These are phyloP conservation scores for Taphrina communis DNA, from an alignment of 1,139 yeast species.

Conservation along the genomic window DNA sequence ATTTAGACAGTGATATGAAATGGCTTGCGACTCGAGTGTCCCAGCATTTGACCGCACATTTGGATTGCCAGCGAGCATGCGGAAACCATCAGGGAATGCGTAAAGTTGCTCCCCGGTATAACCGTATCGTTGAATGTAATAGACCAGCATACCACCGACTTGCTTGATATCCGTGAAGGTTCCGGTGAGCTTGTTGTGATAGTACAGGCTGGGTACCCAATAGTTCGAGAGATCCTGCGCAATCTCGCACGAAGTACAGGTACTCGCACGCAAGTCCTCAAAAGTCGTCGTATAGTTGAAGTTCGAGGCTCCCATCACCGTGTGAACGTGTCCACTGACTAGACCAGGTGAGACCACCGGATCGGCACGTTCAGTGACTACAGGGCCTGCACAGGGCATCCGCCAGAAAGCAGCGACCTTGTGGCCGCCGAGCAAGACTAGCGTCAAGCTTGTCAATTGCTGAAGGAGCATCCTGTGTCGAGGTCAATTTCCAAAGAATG, in stretches of 20 bases:
- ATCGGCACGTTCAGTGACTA: constrained; percentile 36
- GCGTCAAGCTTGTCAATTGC: not conserved
- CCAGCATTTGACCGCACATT: constrained; percentile 13
- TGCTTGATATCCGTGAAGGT: constrained; percentile 32
- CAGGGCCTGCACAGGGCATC: constrained; percentile 34
- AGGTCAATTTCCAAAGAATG: not conserved
- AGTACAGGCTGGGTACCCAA: constrained; percentile 42
- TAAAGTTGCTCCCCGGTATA: constrained; percentile 32
- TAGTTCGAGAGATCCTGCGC: constrained; percentile 39
- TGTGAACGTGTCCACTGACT: constrained; percentile 38
- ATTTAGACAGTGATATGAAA: constrained; percentile 40
- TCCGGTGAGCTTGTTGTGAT: constrained; percentile 20
- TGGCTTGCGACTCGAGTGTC: constrained; percentile 35
- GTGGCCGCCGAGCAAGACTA: not conserved
- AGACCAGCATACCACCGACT: constrained; percentile 41
- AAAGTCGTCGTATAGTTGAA: constrained; percentile 31
- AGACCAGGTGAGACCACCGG: constrained; percentile 39
- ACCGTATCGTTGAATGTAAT: constrained; percentile 42
- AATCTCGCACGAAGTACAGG: constrained; percentile 40
- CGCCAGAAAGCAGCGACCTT: constrained; percentile 36
- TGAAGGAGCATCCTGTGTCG: not conserved
- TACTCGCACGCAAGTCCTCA: constrained; percentile 27
- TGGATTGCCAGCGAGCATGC: constrained; percentile 43
- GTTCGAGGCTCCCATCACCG: constrained; percentile 36
- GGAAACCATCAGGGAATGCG: constrained; percentile 44